Base-by-base conservation (phyloP, 2,329 filamentous ascomycete species). In the Arthrobotrys iridis region DNA sequence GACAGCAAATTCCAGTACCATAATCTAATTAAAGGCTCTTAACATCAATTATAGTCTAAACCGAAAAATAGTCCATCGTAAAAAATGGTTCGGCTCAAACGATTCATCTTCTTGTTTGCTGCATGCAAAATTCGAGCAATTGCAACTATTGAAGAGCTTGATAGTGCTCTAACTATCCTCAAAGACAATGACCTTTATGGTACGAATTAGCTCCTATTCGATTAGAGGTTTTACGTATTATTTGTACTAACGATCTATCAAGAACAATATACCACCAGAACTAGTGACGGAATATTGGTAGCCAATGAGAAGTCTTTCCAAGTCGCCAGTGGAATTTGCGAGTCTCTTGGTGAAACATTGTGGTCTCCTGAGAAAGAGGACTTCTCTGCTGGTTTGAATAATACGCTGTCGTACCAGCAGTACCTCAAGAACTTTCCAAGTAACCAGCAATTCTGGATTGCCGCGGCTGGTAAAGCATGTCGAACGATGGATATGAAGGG, bases 401-500 rank as follows among this genome's bases (percentile, higher is more conserved):
- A 65, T 40, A 50, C 46, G 3, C 22, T 66, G 11, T 65, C 60
- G 40, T 73, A 73, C 55, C 68, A 73, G 35, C 24, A 28, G 3
- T 73, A 73, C 24, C 43, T 73, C 24, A 20, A 24, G 10, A 73
- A 66, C 15, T 73, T 73, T 22, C 22, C 60, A 8, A 22, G 2
- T 4, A 28, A 35, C 13, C 60, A 73, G 35, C 41, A 55, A 35
- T 66, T 73, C 24, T 73, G 68, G 68, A 33, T 73, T 22, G 43
- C 13, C 20, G 48, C 68, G 13, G 11, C 30, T 7, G 40, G 41
- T 13, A 13, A 6, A 22, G n/a, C 22, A n/a, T 68, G 64, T 24
- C 50, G 30, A 50, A 79, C 80, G 0, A 78, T 84, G 28, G 80
- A 80, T 20, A 72, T 71, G 18, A 71, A 77, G 11, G 82, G 82